Base-by-base conservation (phyloP, 225 moss, liverwort and hornwort species). In the Lunularia cruciata region DNA sequence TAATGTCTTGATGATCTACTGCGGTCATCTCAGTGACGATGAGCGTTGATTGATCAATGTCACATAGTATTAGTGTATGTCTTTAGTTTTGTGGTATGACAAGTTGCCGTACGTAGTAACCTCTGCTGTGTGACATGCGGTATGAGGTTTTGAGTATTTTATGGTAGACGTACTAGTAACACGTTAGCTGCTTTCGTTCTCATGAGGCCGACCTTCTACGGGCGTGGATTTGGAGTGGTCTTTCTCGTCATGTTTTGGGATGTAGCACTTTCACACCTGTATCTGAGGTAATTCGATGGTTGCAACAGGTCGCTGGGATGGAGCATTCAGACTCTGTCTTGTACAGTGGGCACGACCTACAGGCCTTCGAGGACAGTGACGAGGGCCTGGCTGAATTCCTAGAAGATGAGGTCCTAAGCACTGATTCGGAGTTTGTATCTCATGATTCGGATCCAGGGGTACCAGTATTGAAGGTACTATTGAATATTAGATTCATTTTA, bases 341-440 rank as follows among this genome's bases (percentile, higher is more conserved):
- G n/a, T 28, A 45, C 45, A 8, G 30, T 13, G 71, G 32, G 11
- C 45, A 10, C 35, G 16, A 19, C 35, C 2, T 25, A 3, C 15
- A 6, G 9, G 20, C 27, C 46, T 38, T 16, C 6, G 73, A 74
- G 8, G 91, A 92, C 35, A 87, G 87, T 30, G 87, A 87, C 28
- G 84, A 77, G 35, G 86, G 84, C 40, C 81, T 89, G 73, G 86
- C 86, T 52, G 79, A 87, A 40, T 89, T 87, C 72, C 77, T 92
- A 22, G 92, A 92, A 74, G 84, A 83, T 6, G 92, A 92, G 55
- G 89, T 92, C 20, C 60, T 92, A 54, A 77, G 92, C 45, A 47
- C 57, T 73, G 86, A 89, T 31, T 75, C 63, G 26, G 81, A 75
- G 16, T 73, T 48, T 69, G 12, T 16, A 71, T 58, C 79, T 74